These are phyloP conservation scores for Bolboschoenoplectus hybrid DNA, from an alignment of 202 grass and related monocot genomes.

Conservation along the genomic window DNA sequence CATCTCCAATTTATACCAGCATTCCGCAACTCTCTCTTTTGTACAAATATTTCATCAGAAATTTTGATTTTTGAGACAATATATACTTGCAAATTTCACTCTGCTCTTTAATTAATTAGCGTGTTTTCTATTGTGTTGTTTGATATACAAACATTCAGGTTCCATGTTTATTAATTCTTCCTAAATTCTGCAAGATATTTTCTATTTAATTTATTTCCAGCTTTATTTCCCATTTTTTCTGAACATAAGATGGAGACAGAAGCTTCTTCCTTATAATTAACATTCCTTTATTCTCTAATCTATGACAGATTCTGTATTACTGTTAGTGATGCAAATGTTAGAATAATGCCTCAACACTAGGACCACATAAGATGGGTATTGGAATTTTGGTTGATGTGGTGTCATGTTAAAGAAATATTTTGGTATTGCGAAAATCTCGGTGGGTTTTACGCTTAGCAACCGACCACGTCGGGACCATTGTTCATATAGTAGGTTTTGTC, in stretches of 20 bases:
- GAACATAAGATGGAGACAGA: not conserved
- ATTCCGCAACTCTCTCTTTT: not conserved
- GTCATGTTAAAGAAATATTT: conserved; percentile 9
- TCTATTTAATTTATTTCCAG: not conserved
- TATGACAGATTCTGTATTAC: conserved; percentile 26
- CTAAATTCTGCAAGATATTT: not conserved
- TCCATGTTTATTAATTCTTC: not conserved
- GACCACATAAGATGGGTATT: conserved; percentile 45
- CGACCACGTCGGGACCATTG: not conserved
- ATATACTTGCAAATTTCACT: not conserved
- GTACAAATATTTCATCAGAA: not conserved
- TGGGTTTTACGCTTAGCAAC: not conserved
- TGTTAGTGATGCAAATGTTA: conserved; percentile 38
- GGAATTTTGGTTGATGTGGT: not conserved
- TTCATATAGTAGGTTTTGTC: not conserved
- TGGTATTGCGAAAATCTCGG: not conserved
- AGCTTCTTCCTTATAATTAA: not conserved
- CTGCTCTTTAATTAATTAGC: not conserved
- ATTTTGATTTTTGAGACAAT: not conserved
- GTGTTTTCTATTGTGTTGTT: not conserved
- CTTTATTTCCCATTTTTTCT: not conserved
- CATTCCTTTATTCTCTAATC: not conserved
- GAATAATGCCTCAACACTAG: conserved; percentile 48
- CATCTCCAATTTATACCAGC: conserved; percentile 10
- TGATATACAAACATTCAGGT: not conserved